Evolutionary conservation across 331 rosid species (phyloP).

Genomic region (Spiraea crenata): DNA sequence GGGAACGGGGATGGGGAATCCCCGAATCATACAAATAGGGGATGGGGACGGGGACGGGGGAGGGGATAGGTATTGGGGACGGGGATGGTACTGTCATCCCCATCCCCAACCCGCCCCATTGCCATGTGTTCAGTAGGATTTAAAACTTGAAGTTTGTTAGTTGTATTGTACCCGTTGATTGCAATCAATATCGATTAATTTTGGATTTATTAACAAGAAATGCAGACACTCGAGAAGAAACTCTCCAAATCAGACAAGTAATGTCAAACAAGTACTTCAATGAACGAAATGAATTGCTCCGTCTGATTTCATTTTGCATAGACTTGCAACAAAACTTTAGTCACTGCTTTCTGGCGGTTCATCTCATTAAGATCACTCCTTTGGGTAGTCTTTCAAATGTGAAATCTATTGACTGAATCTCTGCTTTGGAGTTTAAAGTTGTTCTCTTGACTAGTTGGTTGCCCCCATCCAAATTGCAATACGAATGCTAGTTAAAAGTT

Average conservation of each 20-base stretch:
- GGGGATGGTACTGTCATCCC: too few species aligned
- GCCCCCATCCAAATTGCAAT: background rate
- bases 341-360: background rate
- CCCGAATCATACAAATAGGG: too few species aligned
- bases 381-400: background rate
- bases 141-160: background rate
- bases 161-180: constrained; percentile 6
- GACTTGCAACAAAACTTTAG: background rate
- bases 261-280: too few species aligned
- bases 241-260: background rate
- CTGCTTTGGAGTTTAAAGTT: background rate
- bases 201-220: background rate
- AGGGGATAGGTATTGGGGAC: too few species aligned
- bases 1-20: too few species aligned
- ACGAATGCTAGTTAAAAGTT: background rate
- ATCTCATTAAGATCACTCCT: background rate
- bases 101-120: too few species aligned
- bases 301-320: background rate
- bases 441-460: background rate
- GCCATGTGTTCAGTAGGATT: background rate
- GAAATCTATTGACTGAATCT: background rate
- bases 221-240: background rate
- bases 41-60: too few species aligned
- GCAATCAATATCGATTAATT: background rate
- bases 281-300: background rate